phyloP scores from a whole-genome alignment of 2,329 filamentous ascomycete species.

The Penicillium sp. region DNA sequence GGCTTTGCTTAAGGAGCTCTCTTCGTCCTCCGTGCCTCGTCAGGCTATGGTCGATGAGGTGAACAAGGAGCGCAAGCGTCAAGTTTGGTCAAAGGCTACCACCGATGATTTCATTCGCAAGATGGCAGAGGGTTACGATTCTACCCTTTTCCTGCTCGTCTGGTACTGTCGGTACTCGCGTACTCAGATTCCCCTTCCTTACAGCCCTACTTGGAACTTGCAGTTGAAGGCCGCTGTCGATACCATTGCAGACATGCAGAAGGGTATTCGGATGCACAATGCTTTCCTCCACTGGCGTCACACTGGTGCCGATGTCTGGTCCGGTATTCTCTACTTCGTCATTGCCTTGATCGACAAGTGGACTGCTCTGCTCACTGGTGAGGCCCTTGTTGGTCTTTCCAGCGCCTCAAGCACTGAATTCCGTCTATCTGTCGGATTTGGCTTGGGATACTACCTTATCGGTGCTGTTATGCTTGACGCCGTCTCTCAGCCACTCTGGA shows the following conservation, averaged over 20 bases:
- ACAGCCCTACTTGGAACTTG: conserved; percentile 2
- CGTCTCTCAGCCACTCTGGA: conserved; percentile 3
- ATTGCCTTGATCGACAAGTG: conserved; percentile 3
- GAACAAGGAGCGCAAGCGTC: conserved; percentile 1
- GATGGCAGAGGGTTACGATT: neutral
- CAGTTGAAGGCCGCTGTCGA: conserved; percentile 3
- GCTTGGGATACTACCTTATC: conserved; percentile 2
- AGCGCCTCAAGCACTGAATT: conserved; percentile 1
- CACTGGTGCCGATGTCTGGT: conserved; percentile 2
- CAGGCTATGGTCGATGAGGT: neutral
- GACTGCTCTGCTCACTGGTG: conserved; percentile 3
- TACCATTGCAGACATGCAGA: conserved; percentile 3
- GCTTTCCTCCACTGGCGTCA: conserved; percentile 6
- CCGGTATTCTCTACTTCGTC: conserved; percentile 3
- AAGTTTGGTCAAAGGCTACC: neutral
- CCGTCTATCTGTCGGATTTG: conserved; percentile 3
- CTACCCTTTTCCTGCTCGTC: conserved; percentile 1
- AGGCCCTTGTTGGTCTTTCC: conserved; percentile 1
- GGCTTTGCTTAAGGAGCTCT: neutral
- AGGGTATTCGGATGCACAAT: conserved; percentile 1
- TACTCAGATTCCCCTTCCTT: neutral
- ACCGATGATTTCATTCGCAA: neutral
- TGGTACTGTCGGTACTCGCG: conserved; percentile 6
- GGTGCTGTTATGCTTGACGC: conserved; percentile 1
- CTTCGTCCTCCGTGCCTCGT: neutral